These are phyloP conservation scores for Xanthoceras sorbifolium DNA, from an alignment of 345 rosid genomes.

Conservation along the genomic window DNA sequence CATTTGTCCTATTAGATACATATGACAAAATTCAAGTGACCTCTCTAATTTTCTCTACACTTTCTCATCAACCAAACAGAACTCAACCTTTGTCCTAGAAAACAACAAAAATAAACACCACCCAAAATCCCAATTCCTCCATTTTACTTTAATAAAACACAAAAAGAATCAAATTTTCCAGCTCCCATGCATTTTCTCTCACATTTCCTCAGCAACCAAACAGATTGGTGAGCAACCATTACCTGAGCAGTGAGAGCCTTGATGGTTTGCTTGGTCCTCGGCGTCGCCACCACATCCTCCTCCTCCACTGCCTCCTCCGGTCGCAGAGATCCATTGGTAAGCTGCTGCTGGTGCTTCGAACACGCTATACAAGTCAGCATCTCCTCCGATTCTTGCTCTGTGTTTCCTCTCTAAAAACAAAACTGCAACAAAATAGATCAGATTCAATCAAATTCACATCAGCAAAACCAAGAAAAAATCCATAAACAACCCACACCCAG, in stretches of 20 bases:
- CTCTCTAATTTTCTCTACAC: background rate
- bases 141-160: background rate
- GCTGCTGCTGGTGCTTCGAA: conserved; percentile 61
- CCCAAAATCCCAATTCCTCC: conserved; percentile 14
- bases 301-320: conserved; percentile 47
- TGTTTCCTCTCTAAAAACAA: conserved; percentile 20
- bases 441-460: conserved; percentile 13
- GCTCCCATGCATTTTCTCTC: background rate
- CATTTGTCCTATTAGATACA: background rate
- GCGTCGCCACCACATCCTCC: conserved; percentile 61
- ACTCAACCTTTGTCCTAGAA: background rate
- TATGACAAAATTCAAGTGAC: background rate
- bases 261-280: conserved; percentile 71
- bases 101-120: conserved; percentile 16
- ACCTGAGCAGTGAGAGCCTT: conserved; percentile 85
- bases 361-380: conserved; percentile 95
- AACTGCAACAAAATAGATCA: conserved; percentile 29
- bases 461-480: background rate
- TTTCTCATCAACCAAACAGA: conserved; percentile 15
- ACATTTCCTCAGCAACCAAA: conserved; percentile 34
- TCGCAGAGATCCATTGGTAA: conserved; percentile 56
- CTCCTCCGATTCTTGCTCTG: conserved; percentile 22
- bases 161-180: background rate
- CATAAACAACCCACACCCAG: background rate
- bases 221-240: conserved; percentile 1